Percentiles rank a stretch among this genome's conserved stretches.
phyloP scores from a whole-genome alignment of 2,329 filamentous ascomycete species.

The Hirsutella thompsonii region DNA sequence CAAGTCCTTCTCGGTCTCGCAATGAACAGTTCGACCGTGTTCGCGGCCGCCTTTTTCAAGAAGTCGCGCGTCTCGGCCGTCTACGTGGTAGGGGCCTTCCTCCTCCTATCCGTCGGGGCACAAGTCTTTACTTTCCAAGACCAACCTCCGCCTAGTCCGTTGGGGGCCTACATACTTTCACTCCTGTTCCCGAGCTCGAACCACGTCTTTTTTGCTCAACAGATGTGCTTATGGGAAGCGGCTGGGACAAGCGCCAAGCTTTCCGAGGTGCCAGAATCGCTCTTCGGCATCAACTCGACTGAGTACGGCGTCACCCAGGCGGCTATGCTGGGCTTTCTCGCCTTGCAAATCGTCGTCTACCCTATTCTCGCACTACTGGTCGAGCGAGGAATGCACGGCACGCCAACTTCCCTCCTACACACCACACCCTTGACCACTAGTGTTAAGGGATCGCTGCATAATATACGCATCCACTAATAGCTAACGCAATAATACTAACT shows the following conservation, averaged over 20 bases:
- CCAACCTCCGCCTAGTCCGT: background rate
- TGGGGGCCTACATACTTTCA: conserved; percentile 5
- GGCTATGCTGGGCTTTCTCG: no score
- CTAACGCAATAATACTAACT: no score
- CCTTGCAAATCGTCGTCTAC: conserved; percentile 15
- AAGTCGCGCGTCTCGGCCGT: conserved; percentile 17
- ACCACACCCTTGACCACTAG: no score
- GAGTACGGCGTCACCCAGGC: no score
- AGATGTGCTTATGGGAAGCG: conserved; percentile 11
- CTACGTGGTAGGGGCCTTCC: conserved; percentile 14
- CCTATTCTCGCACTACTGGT: conserved; percentile 16
- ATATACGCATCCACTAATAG: no score
- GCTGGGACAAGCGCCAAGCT: conserved; percentile 2
- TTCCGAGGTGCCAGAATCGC: no score
- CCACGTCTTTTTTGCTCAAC: conserved; percentile 11
- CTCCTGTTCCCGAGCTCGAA: conserved; percentile 12
- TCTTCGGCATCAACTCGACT: no score
- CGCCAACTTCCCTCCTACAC: no score
- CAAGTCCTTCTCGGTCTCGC: conserved; percentile 33
- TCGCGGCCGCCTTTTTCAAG: conserved; percentile 27
- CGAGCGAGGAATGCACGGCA: conserved; percentile 13
- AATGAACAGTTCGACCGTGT: conserved; percentile 55
- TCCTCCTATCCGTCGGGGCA: conserved; percentile 13
- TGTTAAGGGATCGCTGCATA: no score
- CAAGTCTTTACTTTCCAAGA: conserved; percentile 8